Base-by-base conservation (phyloP, 2,329 filamentous ascomycete species). In the Hymenoscyphus repandus region DNA sequence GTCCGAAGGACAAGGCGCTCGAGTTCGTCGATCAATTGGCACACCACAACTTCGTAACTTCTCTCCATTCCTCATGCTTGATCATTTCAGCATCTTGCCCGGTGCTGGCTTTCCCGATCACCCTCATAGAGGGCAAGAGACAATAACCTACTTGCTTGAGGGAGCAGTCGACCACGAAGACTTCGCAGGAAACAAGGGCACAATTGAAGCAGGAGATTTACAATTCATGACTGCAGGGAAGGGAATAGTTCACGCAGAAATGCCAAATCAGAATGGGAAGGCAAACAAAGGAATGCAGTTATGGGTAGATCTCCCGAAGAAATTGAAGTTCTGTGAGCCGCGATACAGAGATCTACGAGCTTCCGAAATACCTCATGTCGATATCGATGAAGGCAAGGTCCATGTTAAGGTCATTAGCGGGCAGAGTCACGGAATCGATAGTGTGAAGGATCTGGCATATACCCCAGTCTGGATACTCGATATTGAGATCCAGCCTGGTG, bases 381-480 rank as follows among this genome's bases (percentile, higher is more conserved):
- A 78, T 6, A 72, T 81, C 30, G 88, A 93, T 61, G 81, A 82
- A 39, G 86, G 80, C 49, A 85, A 80, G 56, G 90, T 95, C 15
- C 76, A 75, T 37, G 77, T 97, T 59, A 96, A 96, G 71, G 87
- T 97, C 59, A 97, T 97, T 61, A 91, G 85, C 1, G 93, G 92
- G 17, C 82, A 86, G 66, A 85, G 83, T 49, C 85, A 90, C 63
- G 91, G 89, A 40, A 80, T 93, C 47, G 91, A 96, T 65, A 90
- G 85, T 12, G 80, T 96, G 47, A 83, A 92, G 66, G 91, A 97
- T 64, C 75, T 97, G 40, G 91, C 92, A 12, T 96, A 97, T 70
- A 97, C 92, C 1, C 93, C 93, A 0, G 90, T 97, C n/a, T 97
- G 92, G 92, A 77, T 96, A 55, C 76, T 97, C 40, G 92, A 97